Base-by-base conservation (phyloP, 352 stramenopile species). In the Phytopythium oedochilum region DNA sequence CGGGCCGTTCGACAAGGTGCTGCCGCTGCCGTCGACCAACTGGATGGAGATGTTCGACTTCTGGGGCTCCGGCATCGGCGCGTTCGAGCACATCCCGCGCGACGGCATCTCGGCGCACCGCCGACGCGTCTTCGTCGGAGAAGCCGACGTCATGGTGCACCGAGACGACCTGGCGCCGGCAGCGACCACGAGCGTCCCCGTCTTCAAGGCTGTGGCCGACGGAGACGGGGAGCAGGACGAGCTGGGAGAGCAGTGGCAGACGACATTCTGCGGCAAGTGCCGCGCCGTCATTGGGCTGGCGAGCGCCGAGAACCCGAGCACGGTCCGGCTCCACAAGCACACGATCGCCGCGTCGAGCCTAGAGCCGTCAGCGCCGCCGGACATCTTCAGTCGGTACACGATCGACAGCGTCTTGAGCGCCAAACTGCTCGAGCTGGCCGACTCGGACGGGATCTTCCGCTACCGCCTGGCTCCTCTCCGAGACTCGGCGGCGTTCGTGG, bases 41-140 rank as follows among this genome's bases (percentile, higher is more conserved):
- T 94, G 83, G 83, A 87, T 88, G 71, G 83, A 94, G 29, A 94
- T 94, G 83, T 86, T 90, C 36, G 83, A 94, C 57, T 94, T 92
- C 49, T 91, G 83, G 83, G 83, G 83, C 11, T 75, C 78, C 34
- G 83, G 80, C 9, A 76, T 88, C 49, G 83, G 83, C 38, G 83
- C 76, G 3, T 93, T 93, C 57, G 80, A 91, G 56, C 78, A 93
- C 42, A 78, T 93, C 55, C 81, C 83, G 5, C 69, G 78, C 0
- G 79, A 92, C 34, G 70, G 71, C 44, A 92, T 94, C 46, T 61
- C 75, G 20, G 75, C 81, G 2, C 70, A 85, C 14, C 26, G 49
- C 20, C 53, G 54, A 7, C 75, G 81, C 17, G 59, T 90, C 14
- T 81, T 83, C 44, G 75, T 94, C 26, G 81, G 77, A 2, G 75